Conservation (phyloP, 192 early-diverging fungal genomes). For the Mortierella claussenii region DNA sequence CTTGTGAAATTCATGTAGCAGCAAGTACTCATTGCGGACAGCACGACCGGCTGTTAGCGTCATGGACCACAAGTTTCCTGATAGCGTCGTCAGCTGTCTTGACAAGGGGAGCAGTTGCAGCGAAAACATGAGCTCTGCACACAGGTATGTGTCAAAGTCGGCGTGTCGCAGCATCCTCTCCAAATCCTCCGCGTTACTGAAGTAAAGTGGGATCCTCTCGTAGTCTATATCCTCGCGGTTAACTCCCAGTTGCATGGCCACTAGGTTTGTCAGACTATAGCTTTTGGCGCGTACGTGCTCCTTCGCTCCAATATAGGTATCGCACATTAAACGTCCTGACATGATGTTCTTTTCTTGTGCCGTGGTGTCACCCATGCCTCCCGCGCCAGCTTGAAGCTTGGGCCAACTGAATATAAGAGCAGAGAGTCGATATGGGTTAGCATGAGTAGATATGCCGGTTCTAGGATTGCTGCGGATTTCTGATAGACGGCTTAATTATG, state of each 20-base stretch:
- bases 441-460: background rate
- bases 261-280: slow-evolving; percentile 84
- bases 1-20: slow-evolving; percentile 96
- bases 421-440: slow-evolving; percentile 45
- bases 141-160: slow-evolving; percentile 84
- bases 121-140: slow-evolving; percentile 85
- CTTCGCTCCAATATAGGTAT: slow-evolving; percentile 91
- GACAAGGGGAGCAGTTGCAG: slow-evolving; percentile 92
- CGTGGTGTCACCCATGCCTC: slow-evolving; percentile 83
- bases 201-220: slow-evolving; percentile 80
- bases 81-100: slow-evolving; percentile 89
- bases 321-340: slow-evolving; percentile 90
- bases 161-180: slow-evolving; percentile 81
- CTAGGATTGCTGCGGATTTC: background rate
- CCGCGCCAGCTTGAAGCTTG: slow-evolving; percentile 80
- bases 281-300: slow-evolving; percentile 88
- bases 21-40: slow-evolving; percentile 94
- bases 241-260: slow-evolving; percentile 79
- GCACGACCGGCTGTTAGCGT: slow-evolving; percentile 91
- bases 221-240: slow-evolving; percentile 86
- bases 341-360: slow-evolving; percentile 80
- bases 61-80: slow-evolving; percentile 96
- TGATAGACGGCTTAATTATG: background rate
- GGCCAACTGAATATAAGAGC: no score
- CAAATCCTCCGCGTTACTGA: slow-evolving; percentile 66